Conservation (phyloP, 163 green algal genomes). For the Coccomyxa subellipsoidea region DNA sequence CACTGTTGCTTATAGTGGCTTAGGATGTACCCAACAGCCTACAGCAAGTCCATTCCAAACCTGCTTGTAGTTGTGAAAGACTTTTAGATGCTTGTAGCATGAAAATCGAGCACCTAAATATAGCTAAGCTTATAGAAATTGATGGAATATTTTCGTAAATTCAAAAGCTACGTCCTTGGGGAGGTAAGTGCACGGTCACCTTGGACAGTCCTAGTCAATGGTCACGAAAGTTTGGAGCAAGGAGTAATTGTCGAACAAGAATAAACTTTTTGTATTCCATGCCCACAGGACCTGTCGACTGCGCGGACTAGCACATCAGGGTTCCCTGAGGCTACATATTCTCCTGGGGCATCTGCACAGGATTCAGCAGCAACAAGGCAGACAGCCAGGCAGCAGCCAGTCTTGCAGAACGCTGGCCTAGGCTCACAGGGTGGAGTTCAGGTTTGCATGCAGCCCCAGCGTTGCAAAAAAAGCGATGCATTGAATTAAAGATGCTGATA, state of each 20-base stretch:
- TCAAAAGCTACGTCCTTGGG: conserved; percentile 4
- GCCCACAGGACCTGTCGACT: neutral
- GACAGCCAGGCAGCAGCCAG: conserved; percentile 1
- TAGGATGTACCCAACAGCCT: neutral
- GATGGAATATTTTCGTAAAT: neutral
- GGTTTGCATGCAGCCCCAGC: neutral
- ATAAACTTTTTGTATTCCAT: no score
- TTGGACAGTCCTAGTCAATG: no score
- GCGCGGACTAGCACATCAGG: neutral
- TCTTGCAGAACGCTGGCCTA: conserved; percentile 13
- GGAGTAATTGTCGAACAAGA: no score
- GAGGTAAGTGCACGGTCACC: neutral
- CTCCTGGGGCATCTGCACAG: neutral
- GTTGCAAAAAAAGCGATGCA: no score
- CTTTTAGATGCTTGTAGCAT: neutral
- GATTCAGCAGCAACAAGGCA: neutral
- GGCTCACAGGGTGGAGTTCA: conserved; percentile 14
- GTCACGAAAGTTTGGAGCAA: no score
- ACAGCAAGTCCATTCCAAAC: neutral
- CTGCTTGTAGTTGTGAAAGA: neutral
- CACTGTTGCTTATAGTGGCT: neutral
- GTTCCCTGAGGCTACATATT: neutral
- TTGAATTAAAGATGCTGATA: no score
- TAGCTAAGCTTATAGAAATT: neutral
- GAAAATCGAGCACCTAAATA: neutral